Conservation (phyloP, 352 stramenopile genomes). For the Ophiocytium majus region DNA sequence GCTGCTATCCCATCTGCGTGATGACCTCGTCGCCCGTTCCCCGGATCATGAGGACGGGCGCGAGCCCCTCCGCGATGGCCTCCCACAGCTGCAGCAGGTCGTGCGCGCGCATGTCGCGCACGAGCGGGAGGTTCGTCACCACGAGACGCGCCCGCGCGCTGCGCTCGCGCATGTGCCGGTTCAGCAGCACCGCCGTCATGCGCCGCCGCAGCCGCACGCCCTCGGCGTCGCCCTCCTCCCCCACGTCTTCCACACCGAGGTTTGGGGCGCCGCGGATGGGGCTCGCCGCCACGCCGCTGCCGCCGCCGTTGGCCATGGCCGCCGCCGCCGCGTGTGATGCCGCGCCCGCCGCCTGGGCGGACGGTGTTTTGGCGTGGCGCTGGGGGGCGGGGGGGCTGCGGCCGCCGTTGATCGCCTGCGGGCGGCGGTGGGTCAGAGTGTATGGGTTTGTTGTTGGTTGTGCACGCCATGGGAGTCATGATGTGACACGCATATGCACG, state of each 20-base stretch:
- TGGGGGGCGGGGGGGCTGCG: neutral
- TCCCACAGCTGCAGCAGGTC: slow-evolving; percentile 50
- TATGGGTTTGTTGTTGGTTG: too few relatives aligned
- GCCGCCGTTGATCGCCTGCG: neutral
- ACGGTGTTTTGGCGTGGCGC: neutral
- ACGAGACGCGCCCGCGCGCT: slow-evolving; percentile 42
- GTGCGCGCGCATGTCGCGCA: slow-evolving; percentile 39
- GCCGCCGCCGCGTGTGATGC: too few relatives aligned
- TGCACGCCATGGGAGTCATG: too few relatives aligned
- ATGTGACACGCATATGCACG: too few relatives aligned
- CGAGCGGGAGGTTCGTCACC: slow-evolving; percentile 52
- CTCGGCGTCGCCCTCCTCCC: neutral
- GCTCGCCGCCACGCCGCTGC: too few relatives aligned
- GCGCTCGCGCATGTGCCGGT: slow-evolving; percentile 46
- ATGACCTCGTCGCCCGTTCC: slow-evolving; percentile 53
- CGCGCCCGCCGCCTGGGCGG: too few relatives aligned
- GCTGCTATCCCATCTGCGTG: slow-evolving; percentile 26
- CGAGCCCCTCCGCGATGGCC: slow-evolving; percentile 34
- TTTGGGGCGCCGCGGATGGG: neutral
- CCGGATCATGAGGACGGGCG: slow-evolving; percentile 52
- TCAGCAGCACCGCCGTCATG: slow-evolving; percentile 49
- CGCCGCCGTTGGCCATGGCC: too few relatives aligned
- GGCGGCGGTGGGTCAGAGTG: neutral
- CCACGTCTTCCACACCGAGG: neutral
- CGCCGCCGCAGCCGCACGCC: slow-evolving; percentile 37